These are phyloP conservation scores for Melampsora allii-populina DNA, from an alignment of 1,284 basidiomycete genomes.

Conservation along the genomic window DNA sequence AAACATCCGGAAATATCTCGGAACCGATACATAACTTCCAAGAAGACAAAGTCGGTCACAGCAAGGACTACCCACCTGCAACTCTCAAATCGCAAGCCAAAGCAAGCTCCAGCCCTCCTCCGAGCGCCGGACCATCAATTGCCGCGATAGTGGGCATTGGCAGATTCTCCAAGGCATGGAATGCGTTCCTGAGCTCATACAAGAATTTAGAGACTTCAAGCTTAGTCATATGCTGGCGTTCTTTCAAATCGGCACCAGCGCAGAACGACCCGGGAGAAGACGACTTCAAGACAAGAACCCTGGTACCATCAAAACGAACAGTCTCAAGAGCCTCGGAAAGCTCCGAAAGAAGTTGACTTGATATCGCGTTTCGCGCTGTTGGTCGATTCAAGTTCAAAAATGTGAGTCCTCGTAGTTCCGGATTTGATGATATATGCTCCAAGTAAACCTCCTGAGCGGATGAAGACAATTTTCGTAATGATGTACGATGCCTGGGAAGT, in stretches of 20 bases:
- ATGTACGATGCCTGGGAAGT: neutral
- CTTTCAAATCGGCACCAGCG: constrained; percentile 84
- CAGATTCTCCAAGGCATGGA: constrained; percentile 71
- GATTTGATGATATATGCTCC: constrained; percentile 12
- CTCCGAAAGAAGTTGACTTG: constrained; percentile 65
- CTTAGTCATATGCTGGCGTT: constrained; percentile 75
- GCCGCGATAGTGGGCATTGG: constrained; percentile 86
- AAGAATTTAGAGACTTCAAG: constrained; percentile 75
- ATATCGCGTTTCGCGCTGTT: constrained; percentile 84
- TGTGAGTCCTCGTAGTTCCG: constrained; percentile 51
- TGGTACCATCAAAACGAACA: constrained; percentile 57
- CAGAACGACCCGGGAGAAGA: constrained; percentile 75
- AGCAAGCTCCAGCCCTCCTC: constrained; percentile 81
- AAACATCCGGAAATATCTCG: neutral
- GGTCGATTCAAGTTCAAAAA: constrained; percentile 68
- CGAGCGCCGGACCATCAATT: constrained; percentile 87
- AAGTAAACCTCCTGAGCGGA: constrained; percentile 18
- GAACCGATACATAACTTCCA: neutral
- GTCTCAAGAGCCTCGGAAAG: constrained; percentile 43
- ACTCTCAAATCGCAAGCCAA: constrained; percentile 84
- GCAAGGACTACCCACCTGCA: constrained; percentile 60
- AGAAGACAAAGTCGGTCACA: neutral
- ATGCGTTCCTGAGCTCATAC: constrained; percentile 66
- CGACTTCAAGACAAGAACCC: constrained; percentile 74
- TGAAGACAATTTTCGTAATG: constrained; percentile 2